A percentile compares a stretch with the other conserved stretches of the same genome.
phyloP scores from a whole-genome alignment of 148 eudicot species.

The Mesembryanthemum crystallinum region DNA sequence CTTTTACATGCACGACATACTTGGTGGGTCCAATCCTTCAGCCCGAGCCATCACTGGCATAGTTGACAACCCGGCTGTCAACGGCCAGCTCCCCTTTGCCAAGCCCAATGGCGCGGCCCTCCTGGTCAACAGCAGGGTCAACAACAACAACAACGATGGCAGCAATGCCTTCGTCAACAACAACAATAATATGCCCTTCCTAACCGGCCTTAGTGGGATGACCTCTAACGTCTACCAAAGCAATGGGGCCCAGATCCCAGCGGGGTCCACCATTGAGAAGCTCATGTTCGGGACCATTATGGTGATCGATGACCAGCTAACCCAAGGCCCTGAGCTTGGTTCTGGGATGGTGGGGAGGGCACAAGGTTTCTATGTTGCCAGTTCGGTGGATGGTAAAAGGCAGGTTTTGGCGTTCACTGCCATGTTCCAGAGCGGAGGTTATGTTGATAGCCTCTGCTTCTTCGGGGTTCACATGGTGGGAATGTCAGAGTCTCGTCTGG shows the following conservation, averaged over 20 bases:
- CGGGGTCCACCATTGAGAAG: slow-evolving; percentile 44
- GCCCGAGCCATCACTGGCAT: slow-evolving; percentile 69
- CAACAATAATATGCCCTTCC: slow-evolving; percentile 70
- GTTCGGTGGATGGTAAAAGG: slow-evolving; percentile 49
- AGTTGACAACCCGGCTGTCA: slow-evolving; percentile 53
- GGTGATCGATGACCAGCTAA: slow-evolving; percentile 58
- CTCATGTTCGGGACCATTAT: slow-evolving; percentile 74
- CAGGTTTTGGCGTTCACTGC: slow-evolving; percentile 56
- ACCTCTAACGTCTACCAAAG: slow-evolving; percentile 39
- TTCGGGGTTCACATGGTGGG: slow-evolving; percentile 51
- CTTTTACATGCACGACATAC: slow-evolving; percentile 82
- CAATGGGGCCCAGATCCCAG: slow-evolving; percentile 35
- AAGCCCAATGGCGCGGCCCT: slow-evolving; percentile 62
- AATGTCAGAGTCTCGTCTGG: slow-evolving; percentile 49
- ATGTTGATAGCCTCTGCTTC: slow-evolving; percentile 43
- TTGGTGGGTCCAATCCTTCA: slow-evolving; percentile 71
- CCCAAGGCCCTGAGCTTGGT: slow-evolving; percentile 51
- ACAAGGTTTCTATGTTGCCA: slow-evolving; percentile 53
- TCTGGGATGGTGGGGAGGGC: slow-evolving; percentile 54
- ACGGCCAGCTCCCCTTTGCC: slow-evolving; percentile 77
- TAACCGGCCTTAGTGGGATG: slow-evolving; percentile 66
- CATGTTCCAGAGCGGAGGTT: slow-evolving; percentile 47
- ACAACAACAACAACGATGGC: slow-evolving; percentile 40
- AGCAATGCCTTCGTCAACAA: slow-evolving; percentile 43
- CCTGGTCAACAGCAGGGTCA: slow-evolving; percentile 44